Conservation (phyloP, 148 eudicot species). For the Rhododendron griersonianum region DNA sequence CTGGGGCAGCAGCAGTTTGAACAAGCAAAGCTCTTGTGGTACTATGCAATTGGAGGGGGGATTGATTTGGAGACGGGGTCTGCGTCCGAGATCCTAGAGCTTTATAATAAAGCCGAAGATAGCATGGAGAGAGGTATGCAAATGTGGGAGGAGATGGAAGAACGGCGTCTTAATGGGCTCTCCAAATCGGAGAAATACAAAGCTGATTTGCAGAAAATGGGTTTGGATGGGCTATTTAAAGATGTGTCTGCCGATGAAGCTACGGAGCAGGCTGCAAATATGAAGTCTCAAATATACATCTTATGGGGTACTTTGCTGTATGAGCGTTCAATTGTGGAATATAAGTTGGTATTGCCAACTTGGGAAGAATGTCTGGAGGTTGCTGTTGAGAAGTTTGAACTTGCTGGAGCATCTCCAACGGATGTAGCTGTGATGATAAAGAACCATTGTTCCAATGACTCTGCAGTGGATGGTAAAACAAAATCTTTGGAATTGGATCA, state of each 20-base stretch:
- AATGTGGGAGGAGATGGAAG: conserved; percentile 96
- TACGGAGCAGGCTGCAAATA: conserved; percentile 55
- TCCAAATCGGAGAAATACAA: conserved; percentile 62
- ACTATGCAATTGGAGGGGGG: conserved; percentile 43
- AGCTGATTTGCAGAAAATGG: conserved; percentile 52
- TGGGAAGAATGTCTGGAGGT: conserved; percentile 98
- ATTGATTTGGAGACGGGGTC: conserved; percentile 39
- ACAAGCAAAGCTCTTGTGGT: conserved; percentile 83
- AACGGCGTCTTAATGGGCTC: conserved; percentile 77
- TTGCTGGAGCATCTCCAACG: conserved; percentile 75
- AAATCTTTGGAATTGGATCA: neutral
- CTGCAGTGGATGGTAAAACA: conserved; percentile 59
- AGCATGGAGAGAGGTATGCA: conserved; percentile 93
- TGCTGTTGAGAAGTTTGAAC: conserved; percentile 87
- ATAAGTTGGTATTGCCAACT: conserved; percentile 66
- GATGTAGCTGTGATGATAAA: conserved; percentile 91
- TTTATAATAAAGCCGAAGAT: conserved; percentile 89
- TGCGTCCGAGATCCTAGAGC: conserved; percentile 53
- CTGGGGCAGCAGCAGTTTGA: conserved; percentile 91
- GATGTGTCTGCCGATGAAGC: conserved; percentile 69
- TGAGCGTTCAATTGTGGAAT: conserved; percentile 92
- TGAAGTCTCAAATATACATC: conserved; percentile 81
- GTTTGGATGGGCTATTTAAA: conserved; percentile 59
- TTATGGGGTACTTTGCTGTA: conserved; percentile 92
- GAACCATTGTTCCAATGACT: conserved; percentile 86